Base-by-base conservation (phyloP, 805 yeast genomes). In the Yueomyces sinensis region DNA sequence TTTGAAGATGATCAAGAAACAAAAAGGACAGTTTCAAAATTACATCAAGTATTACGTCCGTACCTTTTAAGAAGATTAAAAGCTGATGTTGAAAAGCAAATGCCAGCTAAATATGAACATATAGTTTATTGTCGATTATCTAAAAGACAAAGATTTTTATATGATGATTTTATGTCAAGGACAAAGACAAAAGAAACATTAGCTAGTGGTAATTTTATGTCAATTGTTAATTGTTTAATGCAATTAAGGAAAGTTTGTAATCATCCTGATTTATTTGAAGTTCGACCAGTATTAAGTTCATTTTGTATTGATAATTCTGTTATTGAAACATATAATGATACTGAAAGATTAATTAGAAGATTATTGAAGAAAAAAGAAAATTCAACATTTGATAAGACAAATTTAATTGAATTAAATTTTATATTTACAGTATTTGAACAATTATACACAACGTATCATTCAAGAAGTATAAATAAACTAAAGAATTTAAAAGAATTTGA, bases 41-140 rank as follows among this genome's bases (percentile, higher is more conserved):
- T 91, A 36, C 99, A 91, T 58, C 94, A 84, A 54, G 94, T 91
- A 16, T 62, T 91, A 44, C 72, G 98, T 42, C 99, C 99, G 0
- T 91, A 89, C 49, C 62, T 91, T 28, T 62, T 91, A 39, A 74
- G 99, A 54, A 75, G 99, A 43, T 68, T 91, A 50, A 91, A 91
- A 54, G 84, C 82, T 16, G 99, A 91, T 58, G 99, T 91, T 13
- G 99, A 91, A 49, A 86, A 89, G 50, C 98, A 91, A 58, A 91
- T 91, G 98, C 99, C 99, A 1, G 95, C 82, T 0, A 91, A 91
- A 51, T 82, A 86, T 55, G 99, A 91, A 54, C 99, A 91, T 55
- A 77, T 91, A 38, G 76, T 91, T 5, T 83, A 82, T 52, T 93
- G 98, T 61, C 72, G 94, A 19, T 61, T 91, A 31, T 86, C 96